Base-by-base conservation (phyloP, 495 filamentous ascomycete genomes). In the Apiosordaria backusii region DNA sequence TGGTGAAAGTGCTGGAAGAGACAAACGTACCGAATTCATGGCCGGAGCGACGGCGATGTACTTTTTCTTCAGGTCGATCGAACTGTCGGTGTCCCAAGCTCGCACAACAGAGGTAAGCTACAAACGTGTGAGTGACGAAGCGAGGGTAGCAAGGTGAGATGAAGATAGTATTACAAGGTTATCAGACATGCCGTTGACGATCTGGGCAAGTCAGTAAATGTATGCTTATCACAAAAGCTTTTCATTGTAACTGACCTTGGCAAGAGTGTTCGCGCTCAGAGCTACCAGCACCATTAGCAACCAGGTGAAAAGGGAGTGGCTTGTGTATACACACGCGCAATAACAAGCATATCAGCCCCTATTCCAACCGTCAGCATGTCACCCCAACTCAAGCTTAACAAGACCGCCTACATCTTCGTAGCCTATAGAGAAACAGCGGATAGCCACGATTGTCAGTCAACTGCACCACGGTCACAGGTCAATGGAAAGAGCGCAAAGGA, bases 71-170 rank as follows among this genome's bases (percentile, higher is more conserved):
- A 67, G 71, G 67, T 90, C 88, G 9, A 89, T 79, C 58, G 78
- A 71, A 26, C 86, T 86, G 19, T 86, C 87, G 1, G 87, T 88
- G 77, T 97, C 93, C 94, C 94, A 97, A 1, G 93, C 93, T 24
- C 93, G 79, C n/a, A 96, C 82, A 0, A 94, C 88, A 45, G 83
- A 87, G 10, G 85, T 81, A 2, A 45, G 35, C 35, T 45, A 45
- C 3, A 45, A 10, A 45, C 2, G 5, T 10, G 9, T 45, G 5
- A 45, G 35, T 13, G 35, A n/a, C n/a, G n/a, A n/a, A n/a, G n/a
- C n/a, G 13, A 7, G 16, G 35, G 1, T 13, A 45, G 10, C 10
- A 45, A 45, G 35, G 10, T 2, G 35, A 13, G 9, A 45, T 13
- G 9, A 45, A 15, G 35, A 13, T 10, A n/a, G n/a, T 15, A 45